A percentile compares a stretch with the other conserved stretches of the same genome.
Conservation (phyloP, 2,329 filamentous ascomycete genomes). For the Trichophyton simii region DNA sequence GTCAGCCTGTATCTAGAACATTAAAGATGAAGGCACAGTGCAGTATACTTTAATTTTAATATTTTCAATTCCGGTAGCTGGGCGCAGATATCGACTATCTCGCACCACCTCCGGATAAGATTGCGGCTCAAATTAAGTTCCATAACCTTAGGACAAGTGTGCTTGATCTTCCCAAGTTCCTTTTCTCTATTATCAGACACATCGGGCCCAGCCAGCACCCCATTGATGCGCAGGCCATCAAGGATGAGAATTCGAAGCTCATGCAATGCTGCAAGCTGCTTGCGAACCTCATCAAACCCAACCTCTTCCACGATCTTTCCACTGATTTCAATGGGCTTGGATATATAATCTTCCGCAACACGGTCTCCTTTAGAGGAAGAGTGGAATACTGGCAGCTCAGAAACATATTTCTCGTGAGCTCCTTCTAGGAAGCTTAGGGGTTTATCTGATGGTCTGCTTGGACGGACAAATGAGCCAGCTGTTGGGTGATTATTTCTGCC, state of each 20-base stretch:
- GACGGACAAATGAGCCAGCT: conserved; percentile 76
- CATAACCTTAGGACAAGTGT: conserved; percentile 45
- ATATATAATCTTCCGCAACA: neutral
- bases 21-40: neutral
- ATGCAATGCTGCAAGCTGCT: conserved; percentile 60
- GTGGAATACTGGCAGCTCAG: conserved; percentile 32
- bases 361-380: neutral
- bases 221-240: conserved; percentile 56
- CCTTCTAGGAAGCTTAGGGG: conserved; percentile 66
- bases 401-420: conserved; percentile 70
- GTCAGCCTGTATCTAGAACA: conserved; percentile 11
- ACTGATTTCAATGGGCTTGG: conserved; percentile 55
- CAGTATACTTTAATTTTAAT: conserved; percentile 57
- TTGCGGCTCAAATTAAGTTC: conserved; percentile 82
- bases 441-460: conserved; percentile 55
- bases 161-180: conserved; percentile 39
- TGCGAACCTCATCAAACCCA: conserved; percentile 84
- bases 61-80: conserved; percentile 54
- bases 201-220: conserved; percentile 22
- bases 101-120: conserved; percentile 54
- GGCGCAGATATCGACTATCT: conserved; percentile 58
- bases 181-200: conserved; percentile 14
- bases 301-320: conserved; percentile 83
- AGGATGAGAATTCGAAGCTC: conserved; percentile 72
- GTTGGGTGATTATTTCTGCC: conserved; percentile 51